These are phyloP conservation scores for Styphnolobium japonicum DNA, from an alignment of 306 rosid species.

Conservation along the genomic window DNA sequence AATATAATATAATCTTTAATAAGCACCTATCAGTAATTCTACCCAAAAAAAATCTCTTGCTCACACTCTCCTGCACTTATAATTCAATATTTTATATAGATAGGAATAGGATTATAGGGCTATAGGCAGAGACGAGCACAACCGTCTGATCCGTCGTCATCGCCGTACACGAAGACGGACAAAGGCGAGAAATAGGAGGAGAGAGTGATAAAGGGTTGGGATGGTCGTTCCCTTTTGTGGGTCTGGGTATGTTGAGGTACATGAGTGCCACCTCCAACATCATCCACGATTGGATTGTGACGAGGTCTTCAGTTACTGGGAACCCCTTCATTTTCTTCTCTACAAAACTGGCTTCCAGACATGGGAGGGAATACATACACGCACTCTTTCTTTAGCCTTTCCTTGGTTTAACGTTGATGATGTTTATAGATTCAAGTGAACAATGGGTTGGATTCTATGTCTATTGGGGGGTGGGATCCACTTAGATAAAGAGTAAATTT, in stretches of 20 bases:
- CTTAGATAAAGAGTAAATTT: too few relatives aligned
- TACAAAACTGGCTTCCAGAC: slow-evolving; percentile 95
- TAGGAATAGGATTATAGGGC: too few relatives aligned
- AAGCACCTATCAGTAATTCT: too few relatives aligned
- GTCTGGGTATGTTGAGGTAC: slow-evolving; percentile 70
- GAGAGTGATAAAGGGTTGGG: slow-evolving; percentile 51
- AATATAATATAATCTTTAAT: too few relatives aligned
- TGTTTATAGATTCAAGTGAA: neutral
- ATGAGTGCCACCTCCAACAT: slow-evolving; percentile 93
- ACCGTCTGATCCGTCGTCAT: slow-evolving; percentile 48
- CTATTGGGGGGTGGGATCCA: too few relatives aligned
- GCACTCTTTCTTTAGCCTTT: neutral
- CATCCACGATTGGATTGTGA: slow-evolving; percentile 98
- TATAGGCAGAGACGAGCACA: slow-evolving; percentile 70
- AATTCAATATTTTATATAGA: too few relatives aligned
- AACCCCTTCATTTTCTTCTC: slow-evolving; percentile 94
- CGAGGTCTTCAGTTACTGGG: slow-evolving; percentile 98
- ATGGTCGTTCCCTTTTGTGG: slow-evolving; percentile 65
- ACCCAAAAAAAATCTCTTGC: too few relatives aligned
- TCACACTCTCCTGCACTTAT: too few relatives aligned
- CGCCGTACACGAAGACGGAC: slow-evolving; percentile 61
- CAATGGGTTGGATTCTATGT: too few relatives aligned
- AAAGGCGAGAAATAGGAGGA: slow-evolving; percentile 46
- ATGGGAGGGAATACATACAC: slow-evolving; percentile 99
- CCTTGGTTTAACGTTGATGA: neutral